Base-by-base conservation (phyloP, 345 rosid genomes). In the Draba incana region DNA sequence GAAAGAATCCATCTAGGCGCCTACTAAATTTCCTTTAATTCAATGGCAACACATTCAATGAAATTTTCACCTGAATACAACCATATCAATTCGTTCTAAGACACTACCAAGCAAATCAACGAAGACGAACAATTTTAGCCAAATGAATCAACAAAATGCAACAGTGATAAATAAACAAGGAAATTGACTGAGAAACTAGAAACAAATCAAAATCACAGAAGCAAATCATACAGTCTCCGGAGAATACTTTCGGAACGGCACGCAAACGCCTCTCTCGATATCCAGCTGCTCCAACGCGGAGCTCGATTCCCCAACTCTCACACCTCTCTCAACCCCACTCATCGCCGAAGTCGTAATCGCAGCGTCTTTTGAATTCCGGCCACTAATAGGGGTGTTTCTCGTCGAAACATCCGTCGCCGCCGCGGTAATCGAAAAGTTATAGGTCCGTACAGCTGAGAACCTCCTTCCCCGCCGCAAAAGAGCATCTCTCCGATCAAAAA, bases 201-300 rank as follows among this genome's bases (percentile, higher is more conserved):
- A 75, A 70, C 11, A 12, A 73, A 68, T 23, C 4, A 27, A 53
- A 57, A 68, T 57, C 41, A 47, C 38, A 49, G 64, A 54, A 10
- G 16, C 41, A 68, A 45, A 75, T 71, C 91, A 71, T 90, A 93
- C 98, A 45, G 86, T 86, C 77, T 88, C 93, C 43, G 97, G 97
- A 62, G 97, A 66, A 77, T 93, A 93, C 87, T 93, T 93, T 85
- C 98, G 87, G 81, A 93, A 93, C 1, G 98, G 97, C 62, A 90
- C 79, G 75, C 98, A 93, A 30, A 93, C 98, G 66, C 98, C 97
- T 70, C 98, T 89, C 74, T 93, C 98, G 74, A 93, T 85, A 78
- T 93, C 98, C 10, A 93, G 89, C 81, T 70, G 89, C 48, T 93
- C 97, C 86, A 93, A 52, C 56, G 97, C 97, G 41, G 67, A 58